Evolutionary conservation across 2,329 filamentous ascomycete genomes (phyloP).

Genomic region (Claviceps quebecensis): DNA sequence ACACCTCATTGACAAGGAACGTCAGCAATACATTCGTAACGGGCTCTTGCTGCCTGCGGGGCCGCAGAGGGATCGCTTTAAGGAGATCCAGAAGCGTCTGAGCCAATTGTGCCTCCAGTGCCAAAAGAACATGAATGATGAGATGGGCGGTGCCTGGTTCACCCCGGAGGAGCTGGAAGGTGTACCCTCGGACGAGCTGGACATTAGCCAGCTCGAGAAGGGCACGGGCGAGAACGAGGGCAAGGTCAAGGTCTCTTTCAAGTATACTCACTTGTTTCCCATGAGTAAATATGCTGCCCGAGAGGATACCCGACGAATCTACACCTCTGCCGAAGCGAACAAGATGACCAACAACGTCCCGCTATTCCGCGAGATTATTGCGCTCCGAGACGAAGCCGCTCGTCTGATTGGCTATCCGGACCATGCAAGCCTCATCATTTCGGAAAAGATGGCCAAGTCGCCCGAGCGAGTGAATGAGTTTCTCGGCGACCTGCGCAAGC

Average conservation of each 20-base stretch:
- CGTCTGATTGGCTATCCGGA: slow-evolving; percentile 63
- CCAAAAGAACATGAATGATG: slow-evolving; percentile 71
- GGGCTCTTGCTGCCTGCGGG: slow-evolving; percentile 59
- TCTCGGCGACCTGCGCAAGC: slow-evolving; percentile 52
- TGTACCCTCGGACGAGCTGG: slow-evolving; percentile 56
- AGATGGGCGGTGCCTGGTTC: slow-evolving; percentile 71
- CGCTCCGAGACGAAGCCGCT: slow-evolving; percentile 65
- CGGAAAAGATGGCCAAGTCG: slow-evolving; percentile 77
- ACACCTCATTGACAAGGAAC: slow-evolving; percentile 63
- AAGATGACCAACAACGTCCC: slow-evolving; percentile 55
- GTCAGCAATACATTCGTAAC: slow-evolving; percentile 63
- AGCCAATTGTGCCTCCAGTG: slow-evolving; percentile 62
- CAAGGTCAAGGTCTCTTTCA: slow-evolving; percentile 64
- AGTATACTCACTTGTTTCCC: slow-evolving; percentile 71
- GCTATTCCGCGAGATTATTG: slow-evolving; percentile 60
- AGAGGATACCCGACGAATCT: slow-evolving; percentile 49
- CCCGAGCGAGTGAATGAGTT: slow-evolving; percentile 60
- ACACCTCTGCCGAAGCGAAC: neutral
- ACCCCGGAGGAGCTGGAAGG: slow-evolving; percentile 59
- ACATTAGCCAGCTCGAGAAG: slow-evolving; percentile 51
- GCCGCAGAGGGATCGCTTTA: slow-evolving; percentile 62
- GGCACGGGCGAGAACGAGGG: slow-evolving; percentile 59
- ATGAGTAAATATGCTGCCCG: slow-evolving; percentile 64
- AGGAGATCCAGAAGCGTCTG: slow-evolving; percentile 71
- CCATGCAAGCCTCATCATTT: slow-evolving; percentile 62